Conservation (phyloP, 306 rosid genomes). For the Urtica urens region DNA sequence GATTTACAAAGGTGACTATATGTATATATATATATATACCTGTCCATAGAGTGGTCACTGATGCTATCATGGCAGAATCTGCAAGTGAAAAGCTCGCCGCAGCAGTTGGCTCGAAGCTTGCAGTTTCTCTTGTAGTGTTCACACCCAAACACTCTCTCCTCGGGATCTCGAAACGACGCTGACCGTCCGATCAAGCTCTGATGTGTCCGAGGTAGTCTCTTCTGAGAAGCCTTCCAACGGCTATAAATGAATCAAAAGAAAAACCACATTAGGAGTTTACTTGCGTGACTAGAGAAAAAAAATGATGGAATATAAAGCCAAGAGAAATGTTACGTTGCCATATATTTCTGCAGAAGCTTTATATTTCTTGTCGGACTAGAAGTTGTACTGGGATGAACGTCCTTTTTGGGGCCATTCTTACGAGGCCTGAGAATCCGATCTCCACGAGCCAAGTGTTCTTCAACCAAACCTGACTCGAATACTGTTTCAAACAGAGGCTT, state of each 20-base stretch:
- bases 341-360: conserved; percentile 56
- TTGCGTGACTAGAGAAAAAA: not conserved
- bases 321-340: conserved; percentile 96
- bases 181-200: conserved; percentile 24
- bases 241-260: conserved; percentile 30
- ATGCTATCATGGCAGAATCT: conserved; percentile 80
- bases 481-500: conserved; percentile 12
- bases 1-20: too few relatives aligned
- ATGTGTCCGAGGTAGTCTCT: conserved; percentile 40
- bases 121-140: conserved; percentile 92
- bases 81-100: conserved; percentile 78
- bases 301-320: not conserved
- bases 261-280: not conserved
- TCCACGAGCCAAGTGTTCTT: conserved; percentile 44
- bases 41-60: conserved; percentile 77
- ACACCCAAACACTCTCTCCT: conserved; percentile 63
- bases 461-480: conserved; percentile 29
- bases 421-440: conserved; percentile 66
- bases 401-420: conserved; percentile 72
- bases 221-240: conserved; percentile 82
- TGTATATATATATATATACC: too few relatives aligned
- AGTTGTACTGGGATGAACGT: conserved; percentile 55
- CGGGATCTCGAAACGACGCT: conserved; percentile 53
- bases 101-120: conserved; percentile 81
- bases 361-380: conserved; percentile 71